A percentile compares a stretch with the other conserved stretches of the same genome.
These are phyloP conservation scores for Fusarium beomiforme DNA, from an alignment of 2,329 filamentous ascomycete genomes.

Conservation along the genomic window DNA sequence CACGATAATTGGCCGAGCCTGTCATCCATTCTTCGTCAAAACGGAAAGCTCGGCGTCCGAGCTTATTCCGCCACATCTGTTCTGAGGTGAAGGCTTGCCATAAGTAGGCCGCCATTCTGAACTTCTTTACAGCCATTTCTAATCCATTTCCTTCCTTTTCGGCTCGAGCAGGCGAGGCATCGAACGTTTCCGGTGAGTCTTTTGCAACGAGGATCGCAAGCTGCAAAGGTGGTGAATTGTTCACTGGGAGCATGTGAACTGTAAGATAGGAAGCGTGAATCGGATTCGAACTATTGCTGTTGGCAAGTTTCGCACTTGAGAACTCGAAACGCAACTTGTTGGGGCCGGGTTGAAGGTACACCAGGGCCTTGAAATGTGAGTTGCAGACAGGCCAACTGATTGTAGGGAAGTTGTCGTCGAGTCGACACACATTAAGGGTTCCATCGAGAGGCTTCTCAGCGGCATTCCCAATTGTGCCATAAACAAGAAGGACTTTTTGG, in stretches of 20 bases:
- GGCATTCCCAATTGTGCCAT: slow-evolving; percentile 82
- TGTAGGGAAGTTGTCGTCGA: slow-evolving; percentile 86
- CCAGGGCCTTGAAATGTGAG: slow-evolving; percentile 89
- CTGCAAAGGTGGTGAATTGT: slow-evolving; percentile 83
- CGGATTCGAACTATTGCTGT: slow-evolving; percentile 71
- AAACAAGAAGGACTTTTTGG: slow-evolving; percentile 86
- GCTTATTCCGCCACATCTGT: slow-evolving; percentile 90
- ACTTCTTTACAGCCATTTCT: slow-evolving; percentile 85
- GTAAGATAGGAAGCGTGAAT: slow-evolving; percentile 83
- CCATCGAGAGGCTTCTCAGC: slow-evolving; percentile 78
- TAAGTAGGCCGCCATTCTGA: slow-evolving; percentile 92
- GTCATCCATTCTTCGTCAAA: slow-evolving; percentile 96
- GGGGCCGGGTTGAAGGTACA: slow-evolving; percentile 90
- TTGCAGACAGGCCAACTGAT: slow-evolving; percentile 88
- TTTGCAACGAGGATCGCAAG: slow-evolving; percentile 87
- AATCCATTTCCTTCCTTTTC: slow-evolving; percentile 85
- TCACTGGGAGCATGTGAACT: slow-evolving; percentile 86
- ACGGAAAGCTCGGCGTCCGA: slow-evolving; percentile 86
- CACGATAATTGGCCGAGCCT: slow-evolving; percentile 80
- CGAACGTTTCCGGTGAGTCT: slow-evolving; percentile 87
- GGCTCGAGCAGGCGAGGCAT: slow-evolving; percentile 79
- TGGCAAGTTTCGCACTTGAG: slow-evolving; percentile 80
- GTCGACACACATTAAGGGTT: slow-evolving; percentile 78
- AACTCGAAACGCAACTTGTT: slow-evolving; percentile 93
- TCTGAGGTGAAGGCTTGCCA: slow-evolving; percentile 98